phyloP scores from a whole-genome alignment of 2,329 filamentous ascomycete genomes.

The Phyllosticta ampelicida region DNA sequence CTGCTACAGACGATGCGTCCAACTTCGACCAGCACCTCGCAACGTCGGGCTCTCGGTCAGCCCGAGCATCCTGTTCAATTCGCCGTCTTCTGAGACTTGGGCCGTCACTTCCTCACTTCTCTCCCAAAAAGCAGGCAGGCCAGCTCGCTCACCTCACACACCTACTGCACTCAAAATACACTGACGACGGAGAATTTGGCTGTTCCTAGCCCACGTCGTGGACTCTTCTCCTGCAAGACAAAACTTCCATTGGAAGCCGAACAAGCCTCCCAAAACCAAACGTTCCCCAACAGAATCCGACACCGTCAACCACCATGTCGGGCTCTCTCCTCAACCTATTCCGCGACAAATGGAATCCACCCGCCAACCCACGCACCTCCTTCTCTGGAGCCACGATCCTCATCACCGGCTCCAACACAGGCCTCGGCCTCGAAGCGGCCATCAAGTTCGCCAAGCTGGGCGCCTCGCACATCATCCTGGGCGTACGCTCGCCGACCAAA shows the following conservation, averaged over 20 bases:
- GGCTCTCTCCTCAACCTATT: conserved; percentile 2
- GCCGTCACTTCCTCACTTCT: not conserved
- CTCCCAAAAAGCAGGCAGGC: not conserved
- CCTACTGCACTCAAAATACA: not conserved
- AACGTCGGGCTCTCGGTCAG: not conserved
- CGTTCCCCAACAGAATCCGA: not conserved
- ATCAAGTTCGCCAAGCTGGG: conserved; percentile 32
- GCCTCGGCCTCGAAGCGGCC: conserved; percentile 38
- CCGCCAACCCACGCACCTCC: conserved; percentile 15
- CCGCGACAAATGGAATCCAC: conserved; percentile 8
- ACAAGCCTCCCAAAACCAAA: not conserved
- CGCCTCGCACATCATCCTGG: conserved; percentile 35
- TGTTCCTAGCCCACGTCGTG: not conserved
- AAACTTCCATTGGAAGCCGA: not conserved
- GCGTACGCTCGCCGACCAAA: conserved; percentile 23
- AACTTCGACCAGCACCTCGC: not conserved
- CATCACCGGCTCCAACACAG: conserved; percentile 39
- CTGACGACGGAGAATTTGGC: not conserved
- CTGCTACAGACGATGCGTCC: not conserved
- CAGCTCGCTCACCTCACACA: not conserved
- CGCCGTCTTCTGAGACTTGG: not conserved
- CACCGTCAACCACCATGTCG: not conserved
- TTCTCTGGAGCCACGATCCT: conserved; percentile 31
- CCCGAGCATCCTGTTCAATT: not conserved
- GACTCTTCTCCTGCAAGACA: not conserved